Conservation (phyloP, 2,329 filamentous ascomycete genomes). For the Exophiala bonariae region DNA sequence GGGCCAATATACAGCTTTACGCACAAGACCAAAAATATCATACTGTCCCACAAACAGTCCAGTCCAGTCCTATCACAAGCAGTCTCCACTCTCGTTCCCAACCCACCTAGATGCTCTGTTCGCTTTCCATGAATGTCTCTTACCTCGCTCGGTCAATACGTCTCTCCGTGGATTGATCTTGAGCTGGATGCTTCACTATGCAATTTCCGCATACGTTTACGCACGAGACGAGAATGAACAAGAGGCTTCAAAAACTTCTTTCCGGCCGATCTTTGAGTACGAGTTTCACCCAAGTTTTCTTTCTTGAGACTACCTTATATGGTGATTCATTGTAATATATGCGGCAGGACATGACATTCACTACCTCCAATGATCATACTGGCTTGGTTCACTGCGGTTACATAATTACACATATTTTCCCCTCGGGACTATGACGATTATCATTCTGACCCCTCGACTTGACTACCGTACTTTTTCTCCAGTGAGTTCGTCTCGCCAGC, state of each 20-base stretch:
- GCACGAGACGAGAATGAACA: conserved; percentile 50
- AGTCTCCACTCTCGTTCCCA: not conserved
- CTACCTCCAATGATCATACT: conserved; percentile 26
- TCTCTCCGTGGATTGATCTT: conserved; percentile 35
- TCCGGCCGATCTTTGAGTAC: conserved; percentile 55
- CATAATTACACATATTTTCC: too few relatives aligned
- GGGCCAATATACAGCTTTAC: too few relatives aligned
- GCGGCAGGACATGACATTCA: conserved; percentile 21
- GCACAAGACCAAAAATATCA: conserved; percentile 2
- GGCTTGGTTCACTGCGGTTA: too few relatives aligned
- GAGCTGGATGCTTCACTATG: conserved; percentile 38
- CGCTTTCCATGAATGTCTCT: conserved; percentile 39
- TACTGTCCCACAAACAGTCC: not conserved
- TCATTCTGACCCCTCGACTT: too few relatives aligned
- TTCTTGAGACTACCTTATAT: not conserved
- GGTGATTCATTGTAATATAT: conserved; percentile 30
- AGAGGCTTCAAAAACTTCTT: too few relatives aligned
- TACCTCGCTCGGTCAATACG: conserved; percentile 51
- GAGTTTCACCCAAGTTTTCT: conserved; percentile 29
- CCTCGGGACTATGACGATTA: too few relatives aligned
- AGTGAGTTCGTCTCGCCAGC: too few relatives aligned
- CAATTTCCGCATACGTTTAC: conserved; percentile 34
- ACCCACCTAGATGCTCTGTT: not conserved
- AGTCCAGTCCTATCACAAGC: too few relatives aligned
- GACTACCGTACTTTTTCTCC: too few relatives aligned